phyloP scores from a whole-genome alignment of 2,329 filamentous ascomycete genomes.

The Clarireedia sp. region DNA sequence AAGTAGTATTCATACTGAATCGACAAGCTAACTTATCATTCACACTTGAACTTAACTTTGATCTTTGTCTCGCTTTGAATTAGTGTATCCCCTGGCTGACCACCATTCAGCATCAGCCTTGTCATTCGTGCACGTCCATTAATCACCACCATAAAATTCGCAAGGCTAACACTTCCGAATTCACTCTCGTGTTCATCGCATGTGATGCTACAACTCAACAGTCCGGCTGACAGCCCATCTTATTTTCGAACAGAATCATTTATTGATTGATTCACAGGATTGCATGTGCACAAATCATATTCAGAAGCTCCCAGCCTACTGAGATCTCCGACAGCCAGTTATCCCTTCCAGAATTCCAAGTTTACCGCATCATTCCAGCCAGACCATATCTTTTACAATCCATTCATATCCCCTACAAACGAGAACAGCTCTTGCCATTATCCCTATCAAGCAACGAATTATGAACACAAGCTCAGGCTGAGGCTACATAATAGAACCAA shows the following conservation, averaged over 20 bases:
- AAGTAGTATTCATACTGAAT: too few relatives aligned
- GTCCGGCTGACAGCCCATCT: not conserved
- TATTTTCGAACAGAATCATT: not conserved
- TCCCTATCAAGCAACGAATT: not conserved
- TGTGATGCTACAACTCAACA: conserved; percentile 2
- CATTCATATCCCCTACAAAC: not conserved
- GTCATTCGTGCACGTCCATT: not conserved
- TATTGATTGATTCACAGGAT: not conserved
- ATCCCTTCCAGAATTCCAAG: not conserved
- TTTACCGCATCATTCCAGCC: not conserved
- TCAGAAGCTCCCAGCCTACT: not conserved
- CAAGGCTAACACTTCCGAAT: conserved; percentile 1
- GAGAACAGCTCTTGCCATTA: not conserved
- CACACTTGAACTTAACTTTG: too few relatives aligned
- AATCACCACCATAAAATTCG: not conserved
- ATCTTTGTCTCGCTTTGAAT: too few relatives aligned
- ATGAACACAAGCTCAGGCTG: not conserved
- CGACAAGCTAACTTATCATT: too few relatives aligned
- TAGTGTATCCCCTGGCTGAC: too few relatives aligned
- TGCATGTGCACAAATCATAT: not conserved
- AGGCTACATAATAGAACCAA: not conserved
- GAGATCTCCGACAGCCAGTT: not conserved
- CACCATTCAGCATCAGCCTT: not conserved
- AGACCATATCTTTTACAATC: not conserved
- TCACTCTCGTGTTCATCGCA: not conserved